Evolutionary conservation across 352 stramenopile species (phyloP), one percentile per base, ranked within the genome.

Genomic region (Thalassiosira ordinaria): DNA sequence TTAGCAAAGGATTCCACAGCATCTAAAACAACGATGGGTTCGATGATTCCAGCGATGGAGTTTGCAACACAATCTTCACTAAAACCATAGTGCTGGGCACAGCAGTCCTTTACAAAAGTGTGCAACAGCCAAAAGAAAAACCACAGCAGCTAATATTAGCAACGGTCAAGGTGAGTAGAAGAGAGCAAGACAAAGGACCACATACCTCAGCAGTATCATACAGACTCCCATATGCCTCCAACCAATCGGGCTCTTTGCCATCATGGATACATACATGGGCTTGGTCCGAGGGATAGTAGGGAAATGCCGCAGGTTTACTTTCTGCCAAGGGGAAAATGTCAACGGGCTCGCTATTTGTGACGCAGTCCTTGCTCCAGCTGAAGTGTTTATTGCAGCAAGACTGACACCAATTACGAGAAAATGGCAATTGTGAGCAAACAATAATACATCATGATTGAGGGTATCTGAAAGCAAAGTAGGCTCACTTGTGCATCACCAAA

Each of bases 321-420:
- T 67, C 56, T 6, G 26, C 16, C 4, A 20, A 3, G 14, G 33
- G 7, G 37, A 46, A 14, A 46, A 46, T 14, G 7, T 16, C 49
- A 31, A 5, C 49, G 16, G 16, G 27, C 53, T 44, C 35, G 39
- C 31, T 73, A 24, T 63, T 8, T 5, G 11, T 2, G 1, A 73
- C 18, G 16, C 64, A 73, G 24, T 55, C n/a, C 24, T 29, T 26
- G 44, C 44, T 55, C 64, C 51, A 73, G 0, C 0, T 29, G 39
- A 62, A 73, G 13, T 55, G 18, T 20, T 73, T 29, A 33, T 24
- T 51, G 27, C 64, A 73, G 49, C 64, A 73, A 59, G 18, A 24
- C n/a, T 64, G 27, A 31, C 16, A 62, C 20, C 7, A 6, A 57
- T 1, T 1, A 14, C 24, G 24, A 57, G 14, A 16, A 53, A 27